Base-by-base conservation (phyloP, 345 rosid species). In the Noccaea caerulescens region DNA sequence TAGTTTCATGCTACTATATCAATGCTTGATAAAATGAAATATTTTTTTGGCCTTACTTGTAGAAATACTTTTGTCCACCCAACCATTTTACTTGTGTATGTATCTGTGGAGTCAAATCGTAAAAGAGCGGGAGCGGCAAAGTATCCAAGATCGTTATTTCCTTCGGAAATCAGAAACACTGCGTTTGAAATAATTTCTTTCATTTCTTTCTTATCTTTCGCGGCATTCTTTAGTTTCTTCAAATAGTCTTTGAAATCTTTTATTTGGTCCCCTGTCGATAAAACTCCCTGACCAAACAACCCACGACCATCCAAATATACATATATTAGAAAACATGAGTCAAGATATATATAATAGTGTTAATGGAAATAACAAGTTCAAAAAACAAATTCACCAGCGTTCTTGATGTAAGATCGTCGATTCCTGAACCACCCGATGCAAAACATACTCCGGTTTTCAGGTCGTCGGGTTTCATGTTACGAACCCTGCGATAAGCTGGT, bases 371-470 rank as follows among this genome's bases (percentile, higher is more conserved):
- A 54, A 4, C 0, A 45, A 30, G 10, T 42, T 27, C 30, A 27
- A 27, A 27, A 27, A 27, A 27, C 0, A 27, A 27, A 27, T 1
- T 27, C 30, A 73, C 72, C 72, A 57, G 72, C 5, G 56, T 49
- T 59, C 11, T 65, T 0, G 97, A 51, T n/a, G 95, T 91, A 42
- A 83, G 41, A 10, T 88, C 80, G 63, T 91, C 97, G 46, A 68
- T 85, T 30, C 97, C 97, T 1, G 79, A 14, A 60, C 87, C 97
- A 16, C 95, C 89, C 0, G 95, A 83, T 71, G 95, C 97, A 50
- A 91, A 91, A 76, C 76, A 66, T 6, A 87, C 90, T 0, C 97
- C 97, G 0, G 92, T 87, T 66, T 74, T 44, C 8, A 88, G 85
- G 58, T 91, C 87, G 23, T 59, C 12, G 5, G 45, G 6, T 13